These are phyloP conservation scores for Aspergillus taichungensis DNA, from an alignment of 495 filamentous ascomycete genomes.

Conservation along the genomic window DNA sequence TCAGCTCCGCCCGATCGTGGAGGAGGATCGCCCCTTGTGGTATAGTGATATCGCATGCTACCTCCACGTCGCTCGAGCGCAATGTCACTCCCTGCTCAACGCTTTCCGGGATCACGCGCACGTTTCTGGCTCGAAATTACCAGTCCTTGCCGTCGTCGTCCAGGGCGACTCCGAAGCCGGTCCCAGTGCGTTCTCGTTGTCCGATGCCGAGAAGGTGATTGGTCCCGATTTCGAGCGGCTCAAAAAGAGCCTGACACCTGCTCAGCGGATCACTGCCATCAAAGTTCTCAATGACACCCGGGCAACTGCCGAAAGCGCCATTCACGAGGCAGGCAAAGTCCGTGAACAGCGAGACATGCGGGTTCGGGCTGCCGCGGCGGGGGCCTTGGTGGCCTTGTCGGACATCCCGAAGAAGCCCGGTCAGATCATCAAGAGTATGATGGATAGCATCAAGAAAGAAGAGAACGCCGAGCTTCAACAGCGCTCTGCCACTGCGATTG, in stretches of 20 bases:
- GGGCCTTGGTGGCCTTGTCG: conserved; percentile 77
- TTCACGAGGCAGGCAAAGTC: conserved; percentile 66
- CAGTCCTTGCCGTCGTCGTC: conserved; percentile 74
- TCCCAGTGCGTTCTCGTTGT: conserved; percentile 80
- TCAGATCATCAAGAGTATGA: conserved; percentile 84
- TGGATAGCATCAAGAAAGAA: conserved; percentile 95
- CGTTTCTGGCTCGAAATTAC: conserved; percentile 61
- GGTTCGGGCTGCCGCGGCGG: conserved; percentile 76
- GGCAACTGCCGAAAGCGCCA: conserved; percentile 54
- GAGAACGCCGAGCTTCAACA: conserved; percentile 85
- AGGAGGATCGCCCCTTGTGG: conserved; percentile 66
- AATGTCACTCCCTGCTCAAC: conserved; percentile 82
- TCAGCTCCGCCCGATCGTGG: conserved; percentile 61
- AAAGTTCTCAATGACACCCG: conserved; percentile 68
- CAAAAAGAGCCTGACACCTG: conserved; percentile 73
- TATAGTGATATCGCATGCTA: conserved; percentile 86
- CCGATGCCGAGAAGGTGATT: conserved; percentile 78
- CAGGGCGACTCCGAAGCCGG: conserved; percentile 88
- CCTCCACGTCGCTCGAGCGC: conserved; percentile 77
- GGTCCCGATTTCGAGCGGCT: conserved; percentile 74
- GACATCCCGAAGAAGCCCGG: conserved; percentile 85
- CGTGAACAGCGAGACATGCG: conserved; percentile 81
- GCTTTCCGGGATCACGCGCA: conserved; percentile 81
- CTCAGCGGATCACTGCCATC: conserved; percentile 69
- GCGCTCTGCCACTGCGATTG: conserved; percentile 76